Base-by-base conservation (phyloP, 1,139 yeast species). In the Candida neerlandica region DNA sequence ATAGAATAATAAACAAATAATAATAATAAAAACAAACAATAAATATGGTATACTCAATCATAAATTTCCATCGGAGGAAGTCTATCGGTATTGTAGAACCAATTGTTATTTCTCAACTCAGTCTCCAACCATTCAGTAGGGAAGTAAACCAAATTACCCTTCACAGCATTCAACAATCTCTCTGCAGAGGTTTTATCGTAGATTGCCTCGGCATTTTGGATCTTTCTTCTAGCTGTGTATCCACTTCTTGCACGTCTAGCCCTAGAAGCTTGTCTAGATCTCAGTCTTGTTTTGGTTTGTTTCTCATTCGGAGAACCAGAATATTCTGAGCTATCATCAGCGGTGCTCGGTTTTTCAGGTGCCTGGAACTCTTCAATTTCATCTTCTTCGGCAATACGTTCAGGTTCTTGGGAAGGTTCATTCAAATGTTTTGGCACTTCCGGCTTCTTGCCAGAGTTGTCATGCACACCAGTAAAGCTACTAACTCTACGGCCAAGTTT, bases 51-150 rank as follows among this genome's bases (percentile, higher is more conserved):
- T 12, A 4, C 18, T 40, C 67, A 94, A 63, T 92, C 96, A 67
- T 89, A 94, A 49, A 94, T 94, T 65, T 94, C 98, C 51, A 94
- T 84, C 1, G 99, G 99, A 9, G 98, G 97, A 43, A 94, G 75
- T 63, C 96, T 83, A 64, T 94, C 99, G 48, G 96, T 86, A 58
- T 86, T 89, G 73, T 90, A 92, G 66, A 91, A 91, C 98, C 98
- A 94, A 62, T 95, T 94, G 21, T 89, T 94, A 5, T 88, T 82
- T 49, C 91, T 96, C 45, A 91, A 81, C 66, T 94, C 99, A 53
- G 85, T 81, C 60, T 82, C 75, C 46, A 95, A 77, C 99, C 99
- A 95, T 53, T 90, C 92, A 0, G 89, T 78, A 0, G 99, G 98
- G 75, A 92, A 94, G 26, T 86, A 64, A 4, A 95, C 98, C 60